These are phyloP conservation scores for Gaertneriomyces sp. DNA, from an alignment of 192 early-diverging fungal genomes.

Conservation along the genomic window DNA sequence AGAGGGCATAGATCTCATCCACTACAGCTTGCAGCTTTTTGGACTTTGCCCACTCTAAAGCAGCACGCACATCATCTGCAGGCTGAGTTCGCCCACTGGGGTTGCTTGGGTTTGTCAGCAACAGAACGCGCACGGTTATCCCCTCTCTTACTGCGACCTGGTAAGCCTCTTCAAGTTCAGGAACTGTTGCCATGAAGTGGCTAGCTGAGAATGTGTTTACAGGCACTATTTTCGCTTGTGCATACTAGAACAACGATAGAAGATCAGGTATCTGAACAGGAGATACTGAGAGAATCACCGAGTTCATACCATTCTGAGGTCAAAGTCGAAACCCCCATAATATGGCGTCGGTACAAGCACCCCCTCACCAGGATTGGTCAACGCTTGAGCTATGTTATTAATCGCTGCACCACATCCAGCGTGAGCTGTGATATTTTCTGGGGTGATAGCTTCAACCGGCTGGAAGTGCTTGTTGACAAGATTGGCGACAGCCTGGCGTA, in stretches of 20 bases:
- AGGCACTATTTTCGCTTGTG: constrained; percentile 47
- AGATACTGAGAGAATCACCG: neutral
- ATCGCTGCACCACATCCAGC: constrained; percentile 68
- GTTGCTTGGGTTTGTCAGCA: constrained; percentile 64
- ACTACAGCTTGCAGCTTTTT: constrained; percentile 64
- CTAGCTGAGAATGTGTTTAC: constrained; percentile 44
- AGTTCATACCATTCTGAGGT: constrained; percentile 38
- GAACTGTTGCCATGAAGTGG: constrained; percentile 32
- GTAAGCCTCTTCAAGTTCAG: constrained; percentile 48
- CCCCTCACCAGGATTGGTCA: constrained; percentile 68
- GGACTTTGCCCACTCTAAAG: constrained; percentile 60
- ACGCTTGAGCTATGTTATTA: constrained; percentile 58
- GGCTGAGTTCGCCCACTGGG: constrained; percentile 40
- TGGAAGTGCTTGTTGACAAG: constrained; percentile 66
- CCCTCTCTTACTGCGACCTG: constrained; percentile 40
- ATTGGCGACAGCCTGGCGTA: constrained; percentile 58
- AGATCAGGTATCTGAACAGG: neutral
- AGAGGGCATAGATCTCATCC: constrained; percentile 76
- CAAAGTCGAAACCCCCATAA: constrained; percentile 71
- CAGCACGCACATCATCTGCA: constrained; percentile 45
- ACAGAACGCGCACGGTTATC: constrained; percentile 52
- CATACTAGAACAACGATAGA: neutral
- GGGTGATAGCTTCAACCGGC: constrained; percentile 38
- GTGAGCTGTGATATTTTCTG: constrained; percentile 56
- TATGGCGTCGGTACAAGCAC: constrained; percentile 69